Conservation (phyloP, 352 stramenopile genomes). For the Phytophthora vignae region DNA sequence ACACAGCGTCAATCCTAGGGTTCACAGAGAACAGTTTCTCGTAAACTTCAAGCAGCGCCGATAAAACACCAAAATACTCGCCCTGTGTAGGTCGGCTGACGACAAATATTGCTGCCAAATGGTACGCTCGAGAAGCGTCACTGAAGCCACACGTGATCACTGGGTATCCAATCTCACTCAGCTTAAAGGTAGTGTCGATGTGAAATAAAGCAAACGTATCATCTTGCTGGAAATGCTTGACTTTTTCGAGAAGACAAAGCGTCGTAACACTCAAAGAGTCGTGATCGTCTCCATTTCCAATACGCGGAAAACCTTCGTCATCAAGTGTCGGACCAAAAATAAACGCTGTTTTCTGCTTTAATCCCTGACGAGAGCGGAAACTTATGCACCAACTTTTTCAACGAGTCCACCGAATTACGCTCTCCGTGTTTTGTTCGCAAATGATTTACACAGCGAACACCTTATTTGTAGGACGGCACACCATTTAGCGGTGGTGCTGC, state of each 20-base stretch:
- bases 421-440: not conserved
- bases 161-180: no score
- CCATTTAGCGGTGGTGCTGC: conserved; percentile 1
- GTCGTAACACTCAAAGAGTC: not conserved
- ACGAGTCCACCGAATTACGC: not conserved
- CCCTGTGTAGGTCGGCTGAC: no score
- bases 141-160: no score
- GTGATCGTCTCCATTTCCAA: not conserved
- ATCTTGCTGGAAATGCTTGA: not conserved
- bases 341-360: not conserved
- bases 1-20: not conserved
- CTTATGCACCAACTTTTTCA: not conserved
- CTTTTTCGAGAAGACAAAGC: not conserved
- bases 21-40: not conserved
- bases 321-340: not conserved
- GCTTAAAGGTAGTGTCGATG: no score
- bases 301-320: not conserved
- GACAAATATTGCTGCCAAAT: no score
- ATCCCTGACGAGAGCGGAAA: not conserved
- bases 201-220: not conserved
- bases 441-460: conserved; percentile 1
- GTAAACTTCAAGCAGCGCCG: not conserved
- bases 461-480: conserved; percentile 1
- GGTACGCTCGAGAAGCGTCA: no score
- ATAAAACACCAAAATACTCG: no score